These are phyloP conservation scores for Penicillium fimorum DNA, from an alignment of 495 filamentous ascomycete genomes.

Conservation along the genomic window DNA sequence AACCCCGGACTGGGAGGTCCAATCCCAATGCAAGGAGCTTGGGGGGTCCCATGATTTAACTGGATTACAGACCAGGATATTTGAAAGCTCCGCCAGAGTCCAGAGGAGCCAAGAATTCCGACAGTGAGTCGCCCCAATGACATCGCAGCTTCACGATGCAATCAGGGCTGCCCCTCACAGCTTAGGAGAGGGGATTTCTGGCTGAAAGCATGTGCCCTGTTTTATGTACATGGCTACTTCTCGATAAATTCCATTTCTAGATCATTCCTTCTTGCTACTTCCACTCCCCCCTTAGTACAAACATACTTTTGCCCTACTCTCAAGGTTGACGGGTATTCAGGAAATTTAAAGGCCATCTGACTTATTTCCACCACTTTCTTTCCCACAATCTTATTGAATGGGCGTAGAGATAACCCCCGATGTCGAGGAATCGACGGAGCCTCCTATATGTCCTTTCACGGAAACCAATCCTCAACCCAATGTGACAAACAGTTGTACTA, in stretches of 20 bases:
- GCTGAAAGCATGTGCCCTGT: slow-evolving; percentile 5
- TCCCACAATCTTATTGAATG: slow-evolving; percentile 36
- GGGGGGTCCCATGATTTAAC: slow-evolving; percentile 14
- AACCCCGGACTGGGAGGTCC: slow-evolving; percentile 7
- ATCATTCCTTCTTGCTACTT: slow-evolving; percentile 1
- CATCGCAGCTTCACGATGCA: slow-evolving; percentile 8
- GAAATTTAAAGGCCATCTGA: neutral
- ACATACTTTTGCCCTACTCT: neutral
- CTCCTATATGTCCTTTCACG: slow-evolving; percentile 43
- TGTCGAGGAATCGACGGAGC: slow-evolving; percentile 48
- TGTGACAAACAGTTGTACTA: slow-evolving; percentile 19
- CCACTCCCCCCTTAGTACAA: neutral
- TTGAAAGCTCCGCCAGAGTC: slow-evolving; percentile 10
- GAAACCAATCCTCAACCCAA: slow-evolving; percentile 23
- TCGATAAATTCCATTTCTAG: slow-evolving; percentile 1
- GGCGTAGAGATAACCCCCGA: slow-evolving; percentile 40
- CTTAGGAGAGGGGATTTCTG: no score
- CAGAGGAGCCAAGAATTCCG: slow-evolving; percentile 21
- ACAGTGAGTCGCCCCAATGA: slow-evolving; percentile 20
- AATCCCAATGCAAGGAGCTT: slow-evolving; percentile 5
- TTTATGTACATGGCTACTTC: neutral
- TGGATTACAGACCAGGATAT: slow-evolving; percentile 8
- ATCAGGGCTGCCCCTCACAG: slow-evolving; percentile 15
- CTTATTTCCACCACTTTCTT: slow-evolving; percentile 8
- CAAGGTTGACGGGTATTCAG: neutral